phyloP scores from a whole-genome alignment of 352 stramenopile species.

The Peronospora destructor region DNA sequence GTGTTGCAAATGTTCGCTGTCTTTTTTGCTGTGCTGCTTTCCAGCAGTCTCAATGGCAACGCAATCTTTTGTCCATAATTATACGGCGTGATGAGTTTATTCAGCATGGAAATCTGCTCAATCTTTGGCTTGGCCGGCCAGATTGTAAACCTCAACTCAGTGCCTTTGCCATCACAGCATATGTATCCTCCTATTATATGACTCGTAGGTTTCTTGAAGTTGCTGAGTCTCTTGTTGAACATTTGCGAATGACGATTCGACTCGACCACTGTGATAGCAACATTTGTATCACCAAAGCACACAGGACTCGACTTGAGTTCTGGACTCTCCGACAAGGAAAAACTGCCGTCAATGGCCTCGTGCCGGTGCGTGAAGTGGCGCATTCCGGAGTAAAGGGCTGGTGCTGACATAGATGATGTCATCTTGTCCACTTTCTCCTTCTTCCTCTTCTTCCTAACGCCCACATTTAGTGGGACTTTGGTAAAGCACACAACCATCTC shows the following conservation, averaged over 20 bases:
- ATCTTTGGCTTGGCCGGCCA: constrained; percentile 56
- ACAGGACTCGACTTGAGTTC: constrained; percentile 27
- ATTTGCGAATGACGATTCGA: constrained; percentile 79
- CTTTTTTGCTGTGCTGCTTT: constrained; percentile 36
- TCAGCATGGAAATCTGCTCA: constrained; percentile 78
- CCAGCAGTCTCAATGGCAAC: constrained; percentile 52
- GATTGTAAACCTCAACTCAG: constrained; percentile 60
- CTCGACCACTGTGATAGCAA: constrained; percentile 67
- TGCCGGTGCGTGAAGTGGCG: constrained; percentile 64
- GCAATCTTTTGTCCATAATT: constrained; percentile 83
- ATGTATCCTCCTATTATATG: constrained; percentile 77
- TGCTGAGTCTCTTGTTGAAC: constrained; percentile 81
- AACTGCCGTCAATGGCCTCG: constrained; percentile 65
- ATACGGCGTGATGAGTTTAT: constrained; percentile 80
- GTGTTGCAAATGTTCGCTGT: constrained; percentile 3
- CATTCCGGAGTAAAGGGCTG: background rate
- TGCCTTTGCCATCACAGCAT: constrained; percentile 81
- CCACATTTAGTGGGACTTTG: constrained; percentile 7
- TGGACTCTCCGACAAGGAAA: constrained; percentile 14
- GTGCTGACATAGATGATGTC: constrained; percentile 6
- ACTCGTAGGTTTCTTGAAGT: constrained; percentile 84
- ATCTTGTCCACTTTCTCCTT: constrained; percentile 18
- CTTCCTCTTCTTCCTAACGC: constrained; percentile 22
- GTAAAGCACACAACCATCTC: constrained; percentile 79
- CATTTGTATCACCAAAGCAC: constrained; percentile 62